phyloP scores from a whole-genome alignment of 1,139 yeast species.

The Sugiyamaella pinicola region DNA sequence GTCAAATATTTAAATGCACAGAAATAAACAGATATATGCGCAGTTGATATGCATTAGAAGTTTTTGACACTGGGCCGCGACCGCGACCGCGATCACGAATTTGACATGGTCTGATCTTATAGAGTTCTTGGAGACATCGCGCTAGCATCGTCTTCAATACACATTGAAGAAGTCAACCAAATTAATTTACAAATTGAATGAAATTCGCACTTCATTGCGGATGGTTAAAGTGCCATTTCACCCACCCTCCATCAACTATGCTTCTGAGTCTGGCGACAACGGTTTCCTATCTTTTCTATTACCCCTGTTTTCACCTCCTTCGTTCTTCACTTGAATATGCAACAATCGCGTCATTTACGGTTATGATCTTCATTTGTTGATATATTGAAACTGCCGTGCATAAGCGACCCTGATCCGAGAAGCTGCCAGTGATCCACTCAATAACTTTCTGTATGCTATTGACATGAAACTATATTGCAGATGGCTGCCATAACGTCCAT shows the following conservation, averaged over 20 bases:
- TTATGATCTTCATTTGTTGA: neutral
- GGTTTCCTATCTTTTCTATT: neutral
- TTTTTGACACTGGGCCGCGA: too few relatives aligned
- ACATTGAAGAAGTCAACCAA: too few relatives aligned
- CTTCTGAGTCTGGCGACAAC: neutral
- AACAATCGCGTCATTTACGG: neutral
- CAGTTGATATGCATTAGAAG: neutral
- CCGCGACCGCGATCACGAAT: too few relatives aligned
- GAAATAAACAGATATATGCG: neutral
- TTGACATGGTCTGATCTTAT: too few relatives aligned
- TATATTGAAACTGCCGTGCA: neutral
- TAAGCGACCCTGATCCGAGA: neutral
- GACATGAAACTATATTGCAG: neutral
- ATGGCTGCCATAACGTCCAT: too few relatives aligned
- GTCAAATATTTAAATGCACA: neutral
- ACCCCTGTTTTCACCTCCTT: neutral
- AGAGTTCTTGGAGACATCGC: too few relatives aligned
- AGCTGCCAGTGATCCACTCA: too few relatives aligned
- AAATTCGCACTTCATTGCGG: too few relatives aligned
- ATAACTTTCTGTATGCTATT: neutral
- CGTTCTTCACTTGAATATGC: conserved; percentile 3
- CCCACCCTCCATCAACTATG: neutral
- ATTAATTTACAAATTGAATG: too few relatives aligned
- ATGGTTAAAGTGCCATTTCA: too few relatives aligned
- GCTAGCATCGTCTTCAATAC: too few relatives aligned